Conservation (phyloP, 1,284 basidiomycete genomes). For the Leccinum subrobustum region DNA sequence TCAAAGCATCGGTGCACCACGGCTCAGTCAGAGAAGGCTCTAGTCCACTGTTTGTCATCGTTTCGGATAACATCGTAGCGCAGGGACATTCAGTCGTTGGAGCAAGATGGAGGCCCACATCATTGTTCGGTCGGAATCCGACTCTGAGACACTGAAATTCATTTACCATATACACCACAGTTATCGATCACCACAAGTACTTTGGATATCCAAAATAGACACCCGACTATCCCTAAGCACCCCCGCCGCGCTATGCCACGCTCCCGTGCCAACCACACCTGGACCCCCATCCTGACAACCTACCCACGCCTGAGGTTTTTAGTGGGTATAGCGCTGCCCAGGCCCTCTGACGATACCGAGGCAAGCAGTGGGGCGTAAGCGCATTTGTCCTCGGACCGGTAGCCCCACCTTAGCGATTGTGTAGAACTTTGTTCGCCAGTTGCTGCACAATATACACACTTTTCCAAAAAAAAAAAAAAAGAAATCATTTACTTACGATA, state of each 20-base stretch:
- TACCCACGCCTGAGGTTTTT: not conserved
- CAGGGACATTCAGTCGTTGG: not conserved
- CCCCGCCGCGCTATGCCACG: too few species aligned
- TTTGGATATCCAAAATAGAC: not conserved
- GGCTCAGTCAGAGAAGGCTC: not conserved
- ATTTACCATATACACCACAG: too few species aligned
- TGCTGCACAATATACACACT: not conserved
- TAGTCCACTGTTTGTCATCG: not conserved
- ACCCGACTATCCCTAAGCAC: not conserved
- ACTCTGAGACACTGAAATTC: too few species aligned
- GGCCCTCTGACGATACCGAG: not conserved
- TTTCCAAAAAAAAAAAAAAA: not conserved
- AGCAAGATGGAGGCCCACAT: too few species aligned
- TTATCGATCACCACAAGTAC: too few species aligned
- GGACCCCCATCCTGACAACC: too few species aligned
- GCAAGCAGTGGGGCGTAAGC: not conserved
- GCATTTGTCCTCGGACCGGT: not conserved
- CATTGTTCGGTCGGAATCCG: too few species aligned
- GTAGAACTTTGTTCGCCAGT: not conserved
- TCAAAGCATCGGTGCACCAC: too few species aligned
- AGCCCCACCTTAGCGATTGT: not conserved
- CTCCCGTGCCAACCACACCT: too few species aligned
- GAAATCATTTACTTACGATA: too few species aligned
- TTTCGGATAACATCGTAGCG: not conserved
- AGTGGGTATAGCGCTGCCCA: not conserved